These are phyloP conservation scores for Gentiana straminea DNA, from an alignment of 257 asterid genomes.

Conservation along the genomic window DNA sequence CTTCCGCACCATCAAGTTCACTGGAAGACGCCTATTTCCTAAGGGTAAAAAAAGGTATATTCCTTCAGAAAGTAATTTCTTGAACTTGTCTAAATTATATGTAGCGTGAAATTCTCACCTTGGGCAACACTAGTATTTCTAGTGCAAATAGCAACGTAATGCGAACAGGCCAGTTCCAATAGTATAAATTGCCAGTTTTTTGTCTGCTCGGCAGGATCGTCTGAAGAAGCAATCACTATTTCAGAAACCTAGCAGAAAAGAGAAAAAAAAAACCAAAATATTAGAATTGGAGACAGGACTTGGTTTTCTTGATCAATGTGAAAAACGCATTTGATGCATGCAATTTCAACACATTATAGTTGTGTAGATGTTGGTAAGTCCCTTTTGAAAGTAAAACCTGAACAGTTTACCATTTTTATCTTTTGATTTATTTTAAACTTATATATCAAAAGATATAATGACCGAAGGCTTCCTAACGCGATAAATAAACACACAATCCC, in stretches of 20 bases:
- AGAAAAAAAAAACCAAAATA: background rate
- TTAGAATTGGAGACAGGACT: too few relatives aligned
- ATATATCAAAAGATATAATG: too few relatives aligned
- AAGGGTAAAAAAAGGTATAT: background rate
- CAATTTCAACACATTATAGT: too few relatives aligned
- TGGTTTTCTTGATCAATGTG: too few relatives aligned
- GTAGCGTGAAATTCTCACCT: constrained; percentile 26
- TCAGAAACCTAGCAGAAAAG: constrained; percentile 35
- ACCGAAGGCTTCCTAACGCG: too few relatives aligned
- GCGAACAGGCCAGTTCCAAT: constrained; percentile 60
- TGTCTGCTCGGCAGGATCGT: constrained; percentile 23
- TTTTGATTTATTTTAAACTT: too few relatives aligned
- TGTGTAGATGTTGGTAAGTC: too few relatives aligned
- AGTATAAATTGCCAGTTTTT: constrained; percentile 63
- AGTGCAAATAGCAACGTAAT: constrained; percentile 75
- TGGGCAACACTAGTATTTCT: constrained; percentile 23
- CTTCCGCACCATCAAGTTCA: constrained; percentile 66
- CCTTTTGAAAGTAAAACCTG: background rate
- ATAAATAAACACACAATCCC: background rate
- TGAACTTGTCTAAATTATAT: constrained; percentile 3
- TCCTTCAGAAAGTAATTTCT: constrained; percentile 1
- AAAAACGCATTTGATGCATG: too few relatives aligned
- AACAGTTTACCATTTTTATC: constrained; percentile 1
- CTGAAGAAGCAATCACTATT: constrained; percentile 41
- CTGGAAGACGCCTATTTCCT: constrained; percentile 29